phyloP scores from a whole-genome alignment of 768 basidiomycete genomes.

The Agaricus blazei region DNA sequence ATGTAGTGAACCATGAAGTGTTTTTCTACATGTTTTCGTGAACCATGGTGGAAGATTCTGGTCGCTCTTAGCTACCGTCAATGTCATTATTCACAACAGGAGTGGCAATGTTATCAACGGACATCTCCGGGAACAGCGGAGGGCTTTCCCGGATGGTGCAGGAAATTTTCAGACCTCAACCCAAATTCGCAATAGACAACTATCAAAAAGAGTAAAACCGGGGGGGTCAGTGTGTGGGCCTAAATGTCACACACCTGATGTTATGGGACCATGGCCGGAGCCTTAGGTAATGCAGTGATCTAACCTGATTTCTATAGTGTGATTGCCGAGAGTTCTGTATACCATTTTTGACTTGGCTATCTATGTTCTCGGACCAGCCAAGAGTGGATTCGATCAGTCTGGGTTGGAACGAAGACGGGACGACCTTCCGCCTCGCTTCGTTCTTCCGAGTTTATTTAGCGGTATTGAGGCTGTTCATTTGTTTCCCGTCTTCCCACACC shows the following conservation, averaged over 20 bases:
- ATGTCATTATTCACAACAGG: background rate
- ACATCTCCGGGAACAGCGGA: slow-evolving; percentile 33
- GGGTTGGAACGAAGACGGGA: slow-evolving; percentile 14
- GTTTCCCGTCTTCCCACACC: slow-evolving; percentile 19
- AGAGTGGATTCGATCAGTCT: slow-evolving; percentile 9
- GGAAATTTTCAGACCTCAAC: background rate
- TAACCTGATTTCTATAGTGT: background rate
- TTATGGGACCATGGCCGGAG: background rate
- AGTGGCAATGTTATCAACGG: background rate
- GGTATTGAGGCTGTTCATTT: slow-evolving; percentile 33
- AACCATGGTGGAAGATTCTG: too few species aligned
- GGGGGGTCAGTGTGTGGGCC: too few species aligned
- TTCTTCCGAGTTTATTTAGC: slow-evolving; percentile 22
- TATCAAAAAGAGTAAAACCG: too few species aligned
- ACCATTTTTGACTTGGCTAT: background rate
- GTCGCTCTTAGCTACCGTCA: background rate
- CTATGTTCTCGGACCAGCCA: background rate
- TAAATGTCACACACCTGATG: too few species aligned
- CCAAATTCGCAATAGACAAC: background rate
- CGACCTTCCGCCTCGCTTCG: slow-evolving; percentile 23
- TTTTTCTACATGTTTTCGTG: too few species aligned
- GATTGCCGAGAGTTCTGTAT: slow-evolving; percentile 1
- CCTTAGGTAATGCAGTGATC: slow-evolving; percentile 1
- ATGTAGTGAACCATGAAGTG: too few species aligned
- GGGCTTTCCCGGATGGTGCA: slow-evolving; percentile 32